These are phyloP conservation scores for Nigrograna mackinnonii DNA, from an alignment of 2,329 filamentous ascomycete genomes.

Conservation along the genomic window DNA sequence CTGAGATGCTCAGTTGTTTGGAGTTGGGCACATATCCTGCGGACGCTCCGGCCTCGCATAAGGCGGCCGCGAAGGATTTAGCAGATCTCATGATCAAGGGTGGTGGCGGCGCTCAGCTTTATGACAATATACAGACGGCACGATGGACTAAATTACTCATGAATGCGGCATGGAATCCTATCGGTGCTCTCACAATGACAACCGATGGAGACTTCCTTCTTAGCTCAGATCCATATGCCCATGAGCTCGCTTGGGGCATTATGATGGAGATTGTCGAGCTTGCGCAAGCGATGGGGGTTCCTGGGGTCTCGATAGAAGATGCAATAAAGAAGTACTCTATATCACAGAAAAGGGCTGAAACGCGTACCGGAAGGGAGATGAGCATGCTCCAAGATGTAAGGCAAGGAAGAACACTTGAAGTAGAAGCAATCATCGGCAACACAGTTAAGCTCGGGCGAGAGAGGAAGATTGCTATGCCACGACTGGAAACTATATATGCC, in stretches of 20 bases:
- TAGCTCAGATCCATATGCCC: constrained; percentile 7
- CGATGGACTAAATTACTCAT: constrained; percentile 62
- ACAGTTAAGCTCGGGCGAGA: constrained; percentile 39
- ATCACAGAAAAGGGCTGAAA: constrained; percentile 31
- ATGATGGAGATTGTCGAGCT: constrained; percentile 46
- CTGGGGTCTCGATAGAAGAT: constrained; percentile 24
- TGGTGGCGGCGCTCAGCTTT: constrained; percentile 47
- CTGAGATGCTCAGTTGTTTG: constrained; percentile 45
- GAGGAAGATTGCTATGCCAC: constrained; percentile 37
- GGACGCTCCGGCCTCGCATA: neutral
- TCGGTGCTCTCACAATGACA: constrained; percentile 56
- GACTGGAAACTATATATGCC: constrained; percentile 46
- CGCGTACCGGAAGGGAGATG: constrained; percentile 42
- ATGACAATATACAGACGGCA: constrained; percentile 56
- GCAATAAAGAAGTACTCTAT: constrained; percentile 32
- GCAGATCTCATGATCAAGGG: constrained; percentile 40
- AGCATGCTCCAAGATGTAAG: constrained; percentile 49
- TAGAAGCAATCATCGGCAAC: constrained; percentile 50
- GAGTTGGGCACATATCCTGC: constrained; percentile 52
- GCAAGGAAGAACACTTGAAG: constrained; percentile 42
- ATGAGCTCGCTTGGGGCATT: constrained; percentile 35
- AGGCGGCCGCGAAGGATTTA: neutral
- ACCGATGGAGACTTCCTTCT: constrained; percentile 53
- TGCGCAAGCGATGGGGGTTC: constrained; percentile 40
- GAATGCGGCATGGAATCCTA: constrained; percentile 61